Evolutionary conservation across 306 rosid species (phyloP), one percentile per base, ranked within the genome.

Genomic region (Quercus cerris): DNA sequence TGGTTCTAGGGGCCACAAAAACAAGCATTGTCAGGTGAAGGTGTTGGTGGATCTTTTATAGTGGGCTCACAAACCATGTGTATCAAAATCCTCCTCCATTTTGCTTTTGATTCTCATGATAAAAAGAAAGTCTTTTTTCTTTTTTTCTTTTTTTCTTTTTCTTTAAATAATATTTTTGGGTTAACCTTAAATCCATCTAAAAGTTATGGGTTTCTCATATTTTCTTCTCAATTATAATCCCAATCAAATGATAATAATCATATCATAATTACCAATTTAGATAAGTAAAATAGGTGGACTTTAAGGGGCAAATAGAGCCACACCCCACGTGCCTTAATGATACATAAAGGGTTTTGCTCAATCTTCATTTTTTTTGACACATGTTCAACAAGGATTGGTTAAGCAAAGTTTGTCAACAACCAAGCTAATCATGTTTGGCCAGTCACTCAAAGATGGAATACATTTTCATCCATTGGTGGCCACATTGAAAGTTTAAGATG

Each of bases 101-200:
- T 55, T 35, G 27, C 56, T n/a, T 23, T 75, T 75, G 22, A 28
- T 78, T 14, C 59, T 56, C 51, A 58, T 46, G 30, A 68, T 27
- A 35, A 30, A 15, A 14, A 2, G 8, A 27, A 38, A 44, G 13
- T 12, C 5, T 6, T 23, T 25, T 11, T 4, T n/a, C n/a, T n/a
- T 12, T 49, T 10, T 46, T 0, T 23, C 23, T 44, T 44, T 46
- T 46, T 46, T 30, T 23, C 1, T 49, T 49, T 49, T 49, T 49
- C 17, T 49, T 49, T 49, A 49, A 12, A 49, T 49, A 49, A 25
- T 6, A 28, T 7, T 77, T 82, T 52, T 28, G 71, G 79, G 55
- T 83, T 70, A n/a, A 27, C 71, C 77, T 79, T 44, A 70, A 83
- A 75, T 70, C 75, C 83, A 75, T 55, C 63, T 49, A 56, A 17